Percentiles rank a stretch among this genome's conserved stretches.
phyloP scores from a whole-genome alignment of 2,329 filamentous ascomycete species.

The Ophiostoma himal-ulmi region DNA sequence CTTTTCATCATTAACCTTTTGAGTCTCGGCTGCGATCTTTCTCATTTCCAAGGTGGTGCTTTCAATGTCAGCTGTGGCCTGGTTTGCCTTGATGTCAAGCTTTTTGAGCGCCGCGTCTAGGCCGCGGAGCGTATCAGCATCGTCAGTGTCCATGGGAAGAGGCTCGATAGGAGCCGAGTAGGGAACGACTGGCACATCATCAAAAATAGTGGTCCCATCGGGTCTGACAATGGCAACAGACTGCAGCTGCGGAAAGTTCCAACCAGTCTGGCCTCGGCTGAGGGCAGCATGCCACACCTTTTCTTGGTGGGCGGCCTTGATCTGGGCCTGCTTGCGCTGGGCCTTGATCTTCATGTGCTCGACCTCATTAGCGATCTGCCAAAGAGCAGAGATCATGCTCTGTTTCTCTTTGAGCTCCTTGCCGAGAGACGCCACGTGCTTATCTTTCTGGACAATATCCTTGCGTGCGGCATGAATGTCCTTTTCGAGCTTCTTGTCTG shows the following conservation, averaged over 20 bases:
- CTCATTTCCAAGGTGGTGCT: neutral
- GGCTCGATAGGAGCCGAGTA: neutral
- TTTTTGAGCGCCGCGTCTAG: neutral
- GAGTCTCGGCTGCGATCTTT: neutral
- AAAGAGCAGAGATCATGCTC: neutral
- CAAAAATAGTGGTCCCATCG: neutral
- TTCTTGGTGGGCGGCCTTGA: neutral
- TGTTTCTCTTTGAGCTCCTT: neutral
- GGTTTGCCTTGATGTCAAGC: neutral
- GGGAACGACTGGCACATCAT: neutral
- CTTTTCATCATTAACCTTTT: neutral
- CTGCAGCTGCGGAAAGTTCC: neutral
- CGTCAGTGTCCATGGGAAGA: neutral
- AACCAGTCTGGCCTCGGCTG: neutral
- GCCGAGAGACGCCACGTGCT: neutral
- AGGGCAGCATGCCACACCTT: neutral
- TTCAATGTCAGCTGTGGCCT: neutral
- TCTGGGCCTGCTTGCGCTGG: neutral
- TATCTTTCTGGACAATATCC: constrained; percentile 13
- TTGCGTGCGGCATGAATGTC: constrained; percentile 20
- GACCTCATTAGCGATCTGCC: neutral
- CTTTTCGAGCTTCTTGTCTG: constrained; percentile 19
- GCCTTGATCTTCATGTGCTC: neutral
- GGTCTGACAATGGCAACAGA: neutral
- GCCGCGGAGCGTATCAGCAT: neutral